A percentile compares a stretch with the other conserved stretches of the same genome.
phyloP scores from a whole-genome alignment of 805 yeast genomes.

The Metschnikowia orientalis region DNA sequence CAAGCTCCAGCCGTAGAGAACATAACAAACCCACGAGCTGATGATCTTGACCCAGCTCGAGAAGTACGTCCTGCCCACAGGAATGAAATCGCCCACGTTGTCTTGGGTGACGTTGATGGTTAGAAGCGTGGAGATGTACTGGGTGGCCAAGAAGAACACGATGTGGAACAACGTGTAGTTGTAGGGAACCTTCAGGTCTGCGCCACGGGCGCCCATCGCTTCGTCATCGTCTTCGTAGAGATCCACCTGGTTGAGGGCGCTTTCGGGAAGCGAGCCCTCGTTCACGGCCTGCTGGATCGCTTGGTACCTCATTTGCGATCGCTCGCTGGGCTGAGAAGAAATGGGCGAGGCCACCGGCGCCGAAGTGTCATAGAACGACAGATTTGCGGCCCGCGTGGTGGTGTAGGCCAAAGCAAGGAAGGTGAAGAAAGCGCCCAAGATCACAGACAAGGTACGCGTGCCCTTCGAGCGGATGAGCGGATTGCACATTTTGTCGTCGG shows the following conservation, averaged over 20 bases:
- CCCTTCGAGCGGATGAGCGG: conserved; percentile 87
- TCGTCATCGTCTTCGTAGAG: conserved; percentile 43
- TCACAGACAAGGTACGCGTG: conserved; percentile 81
- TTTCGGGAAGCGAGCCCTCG: conserved; percentile 90
- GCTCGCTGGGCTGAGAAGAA: conserved; percentile 39
- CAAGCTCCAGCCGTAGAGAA: conserved; percentile 83
- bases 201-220: conserved; percentile 42
- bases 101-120: conserved; percentile 88
- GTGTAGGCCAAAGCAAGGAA: conserved; percentile 95
- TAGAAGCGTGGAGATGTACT: conserved; percentile 88
- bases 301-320: conserved; percentile 75
- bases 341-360: conserved; percentile 38
- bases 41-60: conserved; percentile 91
- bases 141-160: conserved; percentile 91
- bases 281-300: conserved; percentile 94
- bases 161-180: conserved; percentile 85
- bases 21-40: conserved; percentile 88
- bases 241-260: conserved; percentile 78
- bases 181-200: conserved; percentile 66
- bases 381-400: conserved; percentile 92
- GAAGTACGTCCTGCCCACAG: conserved; percentile 95
- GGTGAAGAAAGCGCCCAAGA: conserved; percentile 89
- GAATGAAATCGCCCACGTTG: conserved; percentile 83
- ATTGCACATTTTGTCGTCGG: conserved; percentile 89
- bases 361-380: conserved; percentile 36